Conservation (phyloP, 169 alveolate species). For the Plasmodium chabaudi region DNA sequence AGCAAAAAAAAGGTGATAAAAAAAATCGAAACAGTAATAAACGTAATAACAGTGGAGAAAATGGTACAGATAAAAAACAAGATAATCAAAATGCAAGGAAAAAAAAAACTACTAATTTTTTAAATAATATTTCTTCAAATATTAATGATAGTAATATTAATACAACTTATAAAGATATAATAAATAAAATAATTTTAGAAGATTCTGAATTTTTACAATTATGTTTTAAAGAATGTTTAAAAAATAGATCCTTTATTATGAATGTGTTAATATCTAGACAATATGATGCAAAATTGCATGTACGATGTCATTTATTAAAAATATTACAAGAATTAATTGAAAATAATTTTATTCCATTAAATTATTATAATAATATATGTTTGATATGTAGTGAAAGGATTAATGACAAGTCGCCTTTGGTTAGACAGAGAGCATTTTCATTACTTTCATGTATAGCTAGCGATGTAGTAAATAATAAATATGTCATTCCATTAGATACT, state of each 20-base stretch:
- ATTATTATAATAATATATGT: constrained; percentile 77
- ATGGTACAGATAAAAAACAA: not conserved
- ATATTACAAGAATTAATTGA: constrained; percentile 82
- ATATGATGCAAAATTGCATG: constrained; percentile 84
- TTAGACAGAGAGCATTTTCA: constrained; percentile 84
- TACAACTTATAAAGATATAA: constrained; percentile 59
- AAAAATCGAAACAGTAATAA: constrained; percentile 5
- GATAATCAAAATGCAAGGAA: constrained; percentile 8
- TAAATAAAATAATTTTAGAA: constrained; percentile 46
- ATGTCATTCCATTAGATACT: constrained; percentile 76
- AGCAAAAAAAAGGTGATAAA: not conserved
- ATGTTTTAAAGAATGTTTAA: constrained; percentile 70
- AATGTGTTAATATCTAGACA: constrained; percentile 78
- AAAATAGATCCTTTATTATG: constrained; percentile 44
- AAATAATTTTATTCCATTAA: constrained; percentile 81
- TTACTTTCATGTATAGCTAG: constrained; percentile 78
- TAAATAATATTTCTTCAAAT: constrained; percentile 29
- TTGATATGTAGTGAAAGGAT: constrained; percentile 79
- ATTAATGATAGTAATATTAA: constrained; percentile 27
- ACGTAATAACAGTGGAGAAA: constrained; percentile 6
- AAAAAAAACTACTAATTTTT: constrained; percentile 12
- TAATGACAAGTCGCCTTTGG: constrained; percentile 85
- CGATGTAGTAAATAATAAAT: constrained; percentile 80
- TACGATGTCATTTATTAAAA: constrained; percentile 82
- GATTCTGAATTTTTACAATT: constrained; percentile 48